These are phyloP conservation scores for Capniomyces stellatus DNA, from an alignment of 371 early-diverging fungal genomes.

Conservation along the genomic window DNA sequence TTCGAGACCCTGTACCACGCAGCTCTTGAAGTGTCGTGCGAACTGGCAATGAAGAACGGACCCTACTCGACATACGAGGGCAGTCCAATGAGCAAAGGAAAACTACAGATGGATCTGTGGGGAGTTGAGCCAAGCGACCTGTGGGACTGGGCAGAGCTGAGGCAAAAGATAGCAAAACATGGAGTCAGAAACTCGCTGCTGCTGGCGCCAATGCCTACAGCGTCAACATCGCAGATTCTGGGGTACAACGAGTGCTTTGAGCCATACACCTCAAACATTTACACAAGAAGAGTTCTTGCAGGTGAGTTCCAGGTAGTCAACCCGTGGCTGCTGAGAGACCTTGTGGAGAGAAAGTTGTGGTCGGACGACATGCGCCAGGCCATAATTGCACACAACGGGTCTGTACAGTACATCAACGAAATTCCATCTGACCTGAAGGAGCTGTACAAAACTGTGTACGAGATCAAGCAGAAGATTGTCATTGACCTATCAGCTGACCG, in stretches of 20 bases:
- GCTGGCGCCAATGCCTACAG: conserved; percentile 99
- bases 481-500: conserved; percentile 86
- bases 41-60: conserved; percentile 73
- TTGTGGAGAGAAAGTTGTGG: conserved; percentile 90
- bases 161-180: conserved; percentile 61
- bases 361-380: conserved; percentile 90
- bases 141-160: conserved; percentile 86
- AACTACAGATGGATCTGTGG: conserved; percentile 96
- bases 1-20: conserved; percentile 98
- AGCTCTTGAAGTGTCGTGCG: conserved; percentile 89
- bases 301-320: conserved; percentile 99
- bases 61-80: conserved; percentile 84
- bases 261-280: conserved; percentile 97
- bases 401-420: conserved; percentile 61
- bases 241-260: conserved; percentile 99
- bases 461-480: conserved; percentile 79
- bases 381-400: conserved; percentile 93
- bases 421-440: conserved; percentile 89
- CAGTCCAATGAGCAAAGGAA: conserved; percentile 81
- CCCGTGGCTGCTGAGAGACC: conserved; percentile 85
- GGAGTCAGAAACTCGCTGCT: conserved; percentile 98
- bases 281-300: conserved; percentile 93
- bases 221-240: conserved; percentile 96
- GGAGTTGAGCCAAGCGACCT: conserved; percentile 50
- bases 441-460: conserved; percentile 98